A percentile compares a stretch with the other conserved stretches of the same genome.
phyloP scores from a whole-genome alignment of 2,329 filamentous ascomycete genomes.

The Arthrobotrys iridis region DNA sequence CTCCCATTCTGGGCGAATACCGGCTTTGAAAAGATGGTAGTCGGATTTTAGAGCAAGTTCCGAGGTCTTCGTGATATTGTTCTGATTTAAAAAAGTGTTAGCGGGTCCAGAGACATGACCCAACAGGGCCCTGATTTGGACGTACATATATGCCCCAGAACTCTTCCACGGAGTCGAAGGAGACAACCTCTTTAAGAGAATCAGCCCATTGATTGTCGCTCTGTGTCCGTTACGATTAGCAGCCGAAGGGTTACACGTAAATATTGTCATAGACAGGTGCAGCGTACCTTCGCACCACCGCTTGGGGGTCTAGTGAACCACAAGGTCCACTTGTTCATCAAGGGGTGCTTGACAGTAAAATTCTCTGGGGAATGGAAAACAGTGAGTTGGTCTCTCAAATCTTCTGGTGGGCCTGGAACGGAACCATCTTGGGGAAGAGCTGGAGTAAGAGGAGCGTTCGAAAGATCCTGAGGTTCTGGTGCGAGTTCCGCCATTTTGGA shows the following conservation, averaged over 20 bases:
- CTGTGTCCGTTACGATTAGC: constrained; percentile 64
- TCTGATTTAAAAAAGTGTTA: constrained; percentile 67
- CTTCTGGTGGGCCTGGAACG: constrained; percentile 59
- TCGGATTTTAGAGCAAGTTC: constrained; percentile 97
- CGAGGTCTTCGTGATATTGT: constrained; percentile 97
- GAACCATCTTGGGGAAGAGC: constrained; percentile 49
- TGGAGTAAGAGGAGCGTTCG: constrained; percentile 50
- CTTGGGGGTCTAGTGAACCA: constrained; percentile 99
- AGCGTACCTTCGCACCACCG: constrained; percentile 72
- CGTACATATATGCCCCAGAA: constrained; percentile 99
- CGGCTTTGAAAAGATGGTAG: constrained; percentile 98
- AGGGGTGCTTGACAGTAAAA: constrained; percentile 99
- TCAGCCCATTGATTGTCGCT: constrained; percentile 96
- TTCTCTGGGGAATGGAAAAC: constrained; percentile 99
- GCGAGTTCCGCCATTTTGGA: constrained; percentile 38
- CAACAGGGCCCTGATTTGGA: constrained; percentile 57
- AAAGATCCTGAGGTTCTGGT: constrained; percentile 50
- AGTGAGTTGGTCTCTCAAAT: constrained; percentile 76
- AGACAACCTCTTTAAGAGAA: constrained; percentile 96
- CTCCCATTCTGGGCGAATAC: constrained; percentile 97
- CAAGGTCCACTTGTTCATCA: constrained; percentile 97
- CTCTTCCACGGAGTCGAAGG: constrained; percentile 97
- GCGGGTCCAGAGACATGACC: constrained; percentile 19
- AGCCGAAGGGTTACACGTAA: neutral
- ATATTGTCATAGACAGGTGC: neutral